Evolutionary conservation across 441 rosid genomes (phyloP), one percentile per base, ranked within the genome.

Genomic region (Arabidopsis hybrid): DNA sequence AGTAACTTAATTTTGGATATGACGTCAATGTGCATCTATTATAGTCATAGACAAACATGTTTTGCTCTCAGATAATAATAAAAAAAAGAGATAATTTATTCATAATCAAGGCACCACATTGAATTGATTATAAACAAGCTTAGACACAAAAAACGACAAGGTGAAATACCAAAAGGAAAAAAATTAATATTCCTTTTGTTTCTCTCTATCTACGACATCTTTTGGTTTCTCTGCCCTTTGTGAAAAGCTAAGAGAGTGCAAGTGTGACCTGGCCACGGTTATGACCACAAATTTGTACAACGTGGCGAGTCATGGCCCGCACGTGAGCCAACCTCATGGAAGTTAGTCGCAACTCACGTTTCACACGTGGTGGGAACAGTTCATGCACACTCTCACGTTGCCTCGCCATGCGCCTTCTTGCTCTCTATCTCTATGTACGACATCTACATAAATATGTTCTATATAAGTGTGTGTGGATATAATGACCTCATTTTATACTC

Each of bases 261-360:
- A 60, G 14, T 61, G 26, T 76, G 80, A 77, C 80, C 60, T 77
- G 80, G 80, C 73, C 36, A 59, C 4, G 59, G 72, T 36, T 65
- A 52, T 8, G 59, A 40, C 80, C 80, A 77, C 58, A 71, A 59
- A 11, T 59, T 65, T 17, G 43, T 60, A 59, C 69, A 42, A 39
- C 77, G 65, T 77, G 80, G 77, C 76, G 61, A 29, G 67, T 65
- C 35, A 40, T 18, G 72, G 71, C 61, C 80, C 80, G 9, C 67
- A 70, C 57, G 47, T 76, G 61, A 77, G 80, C 72, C 68, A 42
- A 71, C 31, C 80, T 77, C 77, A 77, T 77, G 80, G 77, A 65
- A 59, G 72, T 36, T 71, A 3, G 52, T 60, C 46, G 65, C 58
- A 59, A 14, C 68, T 60, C 69, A 71, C 47, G 77, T 35, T 51